Conservation (phyloP, 2,329 filamentous ascomycete species). For the Pseudogymnoascus sp. region DNA sequence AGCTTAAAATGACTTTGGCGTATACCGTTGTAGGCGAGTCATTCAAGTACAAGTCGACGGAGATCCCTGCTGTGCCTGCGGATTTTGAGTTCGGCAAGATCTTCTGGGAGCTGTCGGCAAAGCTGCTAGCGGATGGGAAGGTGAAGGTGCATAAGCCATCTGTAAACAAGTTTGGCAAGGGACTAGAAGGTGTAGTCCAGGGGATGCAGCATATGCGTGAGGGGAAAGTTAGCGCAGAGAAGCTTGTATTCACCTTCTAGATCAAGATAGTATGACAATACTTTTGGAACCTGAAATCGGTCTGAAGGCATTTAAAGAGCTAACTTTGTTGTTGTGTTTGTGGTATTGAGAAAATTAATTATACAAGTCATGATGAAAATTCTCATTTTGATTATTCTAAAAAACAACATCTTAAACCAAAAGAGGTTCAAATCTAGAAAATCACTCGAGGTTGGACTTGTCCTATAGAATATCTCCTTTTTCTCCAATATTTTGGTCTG, state of each 20-base stretch:
- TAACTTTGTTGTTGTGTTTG: too few species aligned
- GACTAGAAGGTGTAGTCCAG: constrained; percentile 26
- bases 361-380: too few species aligned
- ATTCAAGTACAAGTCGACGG: constrained; percentile 25
- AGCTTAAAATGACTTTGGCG: constrained; percentile 31
- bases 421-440: too few species aligned
- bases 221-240: constrained; percentile 36
- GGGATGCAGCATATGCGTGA: constrained; percentile 26
- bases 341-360: too few species aligned
- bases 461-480: too few species aligned
- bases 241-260: constrained; percentile 41
- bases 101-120: constrained; percentile 34
- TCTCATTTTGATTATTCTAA: too few species aligned
- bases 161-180: constrained; percentile 28
- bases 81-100: constrained; percentile 34
- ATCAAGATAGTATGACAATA: neutral
- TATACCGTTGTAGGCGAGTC: constrained; percentile 38
- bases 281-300: too few species aligned
- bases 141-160: constrained; percentile 32
- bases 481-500: too few species aligned
- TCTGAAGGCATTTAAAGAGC: too few species aligned
- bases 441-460: too few species aligned
- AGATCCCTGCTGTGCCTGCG: constrained; percentile 22
- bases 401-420: too few species aligned
- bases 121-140: constrained; percentile 34